A percentile compares a stretch with the other conserved stretches of the same genome.
Conservation (phyloP, 192 early-diverging fungal genomes). For the Backusella luteola region DNA sequence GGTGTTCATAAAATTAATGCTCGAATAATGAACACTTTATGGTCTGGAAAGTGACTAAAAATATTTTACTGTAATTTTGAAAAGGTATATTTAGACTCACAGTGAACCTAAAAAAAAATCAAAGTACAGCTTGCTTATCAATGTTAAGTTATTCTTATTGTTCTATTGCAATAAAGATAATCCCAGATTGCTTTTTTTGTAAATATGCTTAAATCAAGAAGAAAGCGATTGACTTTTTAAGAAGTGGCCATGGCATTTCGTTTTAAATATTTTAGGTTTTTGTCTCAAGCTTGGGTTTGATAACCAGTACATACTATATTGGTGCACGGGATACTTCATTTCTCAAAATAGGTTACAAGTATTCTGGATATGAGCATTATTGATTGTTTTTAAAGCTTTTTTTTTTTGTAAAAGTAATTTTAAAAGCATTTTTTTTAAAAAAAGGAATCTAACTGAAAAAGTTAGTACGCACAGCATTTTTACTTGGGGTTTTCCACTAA, state of each 20-base stretch:
- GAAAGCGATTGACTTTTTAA: neutral
- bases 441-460: neutral
- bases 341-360: neutral
- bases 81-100: too few species aligned
- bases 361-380: neutral
- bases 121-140: too few species aligned
- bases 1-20: too few species aligned
- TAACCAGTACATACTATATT: neutral
- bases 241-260: neutral
- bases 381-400: neutral
- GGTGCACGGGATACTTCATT: neutral
- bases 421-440: too few species aligned
- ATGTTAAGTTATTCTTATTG: too few species aligned
- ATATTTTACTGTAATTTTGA: too few species aligned
- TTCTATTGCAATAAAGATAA: too few species aligned
- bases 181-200: neutral
- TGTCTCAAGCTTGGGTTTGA: neutral
- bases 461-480: neutral
- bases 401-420: too few species aligned
- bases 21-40: too few species aligned
- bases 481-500: neutral
- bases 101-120: too few species aligned
- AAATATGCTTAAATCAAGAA: neutral
- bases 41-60: too few species aligned
- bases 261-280: neutral